Base-by-base conservation (phyloP, 192 early-diverging fungal genomes). In the Podila horticola region DNA sequence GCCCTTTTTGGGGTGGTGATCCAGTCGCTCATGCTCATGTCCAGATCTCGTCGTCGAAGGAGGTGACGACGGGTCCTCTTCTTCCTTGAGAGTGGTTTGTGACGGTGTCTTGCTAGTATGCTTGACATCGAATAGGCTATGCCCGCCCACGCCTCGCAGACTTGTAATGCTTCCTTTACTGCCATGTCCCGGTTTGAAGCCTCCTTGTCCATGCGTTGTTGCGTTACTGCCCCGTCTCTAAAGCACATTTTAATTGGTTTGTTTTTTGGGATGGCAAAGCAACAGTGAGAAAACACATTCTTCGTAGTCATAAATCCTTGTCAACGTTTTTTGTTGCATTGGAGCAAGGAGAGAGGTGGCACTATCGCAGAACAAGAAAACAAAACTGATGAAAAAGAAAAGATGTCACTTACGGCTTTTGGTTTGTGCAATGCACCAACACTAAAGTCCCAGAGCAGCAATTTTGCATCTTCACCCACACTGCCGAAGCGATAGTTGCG, bases 371-470 rank as follows among this genome's bases (percentile, higher is more conserved):
- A 8, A 6, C 45, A 24, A 28, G 34, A 11, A 52, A 29, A 45
- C 38, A 49, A 58, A 30, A 45, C 31, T 62, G 28, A 15, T 2
- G 38, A 38, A 31, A 66, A 20, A 7, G 11, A 30, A 28, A 17
- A 12, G 31, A 12, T 15, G 49, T 4, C 19, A 75, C 87, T 79
- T 89, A 88, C 86, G 60, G 84, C 83, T 67, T 92, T 91, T 5
- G 96, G 95, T 13, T 92, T 87, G 67, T 93, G 93, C 31, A 98
- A 77, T 2, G 91, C 88, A 12, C 87, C 75, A 12, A 95, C 86
- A 58, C 93, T 93, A 79, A 99, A 97, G 79, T 99, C 97, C 96
- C 97, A 98, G 13, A 99, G 75, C n/a, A 94, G 77, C 4, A 99
- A 70, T 61, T 90, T 88, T 8, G 93, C 90, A 75, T 98, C 96